Percentiles rank a stretch among this genome's conserved stretches.
Evolutionary conservation across 495 filamentous ascomycete species (phyloP).

Genomic region (Lophiotrema nucula): DNA sequence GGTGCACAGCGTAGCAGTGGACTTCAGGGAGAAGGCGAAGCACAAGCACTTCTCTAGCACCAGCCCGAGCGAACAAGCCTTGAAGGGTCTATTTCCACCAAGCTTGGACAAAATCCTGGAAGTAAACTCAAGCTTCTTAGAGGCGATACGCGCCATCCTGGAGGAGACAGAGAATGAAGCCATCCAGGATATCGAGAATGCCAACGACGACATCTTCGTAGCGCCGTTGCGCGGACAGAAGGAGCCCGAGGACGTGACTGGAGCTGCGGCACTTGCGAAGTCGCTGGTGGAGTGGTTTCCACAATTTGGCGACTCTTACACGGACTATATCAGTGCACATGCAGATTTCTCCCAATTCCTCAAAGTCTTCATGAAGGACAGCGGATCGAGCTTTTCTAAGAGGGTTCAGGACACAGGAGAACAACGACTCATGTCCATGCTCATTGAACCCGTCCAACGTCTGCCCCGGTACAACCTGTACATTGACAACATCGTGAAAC

Average conservation of each 20-base stretch:
- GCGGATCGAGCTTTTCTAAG: constrained; percentile 73
- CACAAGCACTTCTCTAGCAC: constrained; percentile 57
- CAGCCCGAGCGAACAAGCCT: constrained; percentile 68
- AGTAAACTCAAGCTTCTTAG: constrained; percentile 74
- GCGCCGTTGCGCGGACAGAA: constrained; percentile 28
- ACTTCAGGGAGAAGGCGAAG: constrained; percentile 68
- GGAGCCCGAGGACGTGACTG: constrained; percentile 61
- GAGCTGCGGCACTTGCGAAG: constrained; percentile 70
- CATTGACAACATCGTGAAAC: constrained; percentile 89
- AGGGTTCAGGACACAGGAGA: constrained; percentile 82
- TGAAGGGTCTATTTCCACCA: constrained; percentile 76
- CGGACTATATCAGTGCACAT: constrained; percentile 84
- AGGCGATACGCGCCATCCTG: constrained; percentile 69
- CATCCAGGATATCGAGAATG: constrained; percentile 44
- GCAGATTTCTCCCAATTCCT: constrained; percentile 78
- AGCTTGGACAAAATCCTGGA: constrained; percentile 74
- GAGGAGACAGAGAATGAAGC: constrained; percentile 83
- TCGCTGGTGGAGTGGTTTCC: constrained; percentile 86
- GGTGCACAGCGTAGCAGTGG: constrained; percentile 69
- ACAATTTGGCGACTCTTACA: constrained; percentile 81
- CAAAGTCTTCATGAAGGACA: constrained; percentile 67
- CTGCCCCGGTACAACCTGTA: constrained; percentile 92
- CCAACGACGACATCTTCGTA: constrained; percentile 29
- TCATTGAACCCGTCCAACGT: constrained; percentile 95
- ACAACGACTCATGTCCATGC: constrained; percentile 81